Evolutionary conservation across 1,139 yeast species (phyloP).

Genomic region (Blastobotrys capitulatus): DNA sequence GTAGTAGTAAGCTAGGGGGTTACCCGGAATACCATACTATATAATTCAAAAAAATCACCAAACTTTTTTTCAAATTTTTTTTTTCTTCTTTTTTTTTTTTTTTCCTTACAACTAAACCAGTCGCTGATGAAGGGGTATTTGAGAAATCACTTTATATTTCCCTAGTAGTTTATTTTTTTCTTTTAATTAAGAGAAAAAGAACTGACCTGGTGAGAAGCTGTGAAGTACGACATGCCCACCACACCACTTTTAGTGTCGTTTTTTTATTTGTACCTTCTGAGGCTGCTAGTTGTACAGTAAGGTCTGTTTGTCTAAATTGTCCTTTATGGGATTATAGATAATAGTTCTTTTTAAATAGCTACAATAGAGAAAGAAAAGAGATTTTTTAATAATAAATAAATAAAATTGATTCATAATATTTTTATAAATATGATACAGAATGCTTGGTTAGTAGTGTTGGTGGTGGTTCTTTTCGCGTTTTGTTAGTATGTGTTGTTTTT

Average conservation of each 20-base stretch:
- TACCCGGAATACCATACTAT: too few relatives aligned
- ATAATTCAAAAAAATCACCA: too few relatives aligned
- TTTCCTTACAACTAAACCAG: conserved; percentile 17
- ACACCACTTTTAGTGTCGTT: conserved; percentile 5
- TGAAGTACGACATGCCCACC: conserved; percentile 7
- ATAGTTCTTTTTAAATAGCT: too few relatives aligned
- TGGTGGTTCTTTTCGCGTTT: too few relatives aligned
- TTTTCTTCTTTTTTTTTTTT: conserved; percentile 6
- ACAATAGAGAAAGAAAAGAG: not conserved
- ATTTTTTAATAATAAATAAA: not conserved
- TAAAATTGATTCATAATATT: not conserved
- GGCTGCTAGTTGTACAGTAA: conserved; percentile 2
- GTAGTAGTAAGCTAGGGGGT: too few relatives aligned
- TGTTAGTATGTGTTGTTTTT: too few relatives aligned
- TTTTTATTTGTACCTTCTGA: not conserved
- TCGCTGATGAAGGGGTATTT: conserved; percentile 15
- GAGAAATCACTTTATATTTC: conserved; percentile 2
- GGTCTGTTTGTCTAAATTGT: too few relatives aligned
- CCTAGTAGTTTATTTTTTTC: not conserved
- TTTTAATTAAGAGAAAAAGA: too few relatives aligned
- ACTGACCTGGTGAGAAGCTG: conserved; percentile 4
- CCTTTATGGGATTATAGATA: too few relatives aligned
- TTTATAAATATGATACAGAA: too few relatives aligned
- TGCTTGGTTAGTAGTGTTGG: too few relatives aligned
- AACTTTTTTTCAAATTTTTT: not conserved